These are phyloP conservation scores for Ceratonia siliqua DNA, from an alignment of 306 rosid species.

Conservation along the genomic window DNA sequence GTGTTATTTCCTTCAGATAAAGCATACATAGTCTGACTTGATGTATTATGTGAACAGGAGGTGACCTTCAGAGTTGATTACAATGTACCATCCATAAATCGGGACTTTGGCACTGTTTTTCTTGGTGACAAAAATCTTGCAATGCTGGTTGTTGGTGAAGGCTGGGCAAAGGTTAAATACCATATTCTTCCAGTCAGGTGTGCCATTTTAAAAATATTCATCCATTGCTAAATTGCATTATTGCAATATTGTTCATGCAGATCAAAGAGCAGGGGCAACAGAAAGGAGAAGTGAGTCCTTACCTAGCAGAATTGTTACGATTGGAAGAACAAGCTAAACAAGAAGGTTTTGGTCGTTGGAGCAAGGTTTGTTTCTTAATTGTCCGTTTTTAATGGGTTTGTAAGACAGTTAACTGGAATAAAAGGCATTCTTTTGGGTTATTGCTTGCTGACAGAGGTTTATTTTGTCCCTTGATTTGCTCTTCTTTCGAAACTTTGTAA, in stretches of 20 bases:
- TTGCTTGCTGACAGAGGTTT: neutral
- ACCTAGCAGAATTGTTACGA: constrained; percentile 69
- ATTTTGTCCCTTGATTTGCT: neutral
- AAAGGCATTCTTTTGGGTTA: neutral
- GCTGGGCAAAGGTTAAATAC: constrained; percentile 89
- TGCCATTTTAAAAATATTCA: neutral
- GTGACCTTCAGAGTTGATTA: constrained; percentile 86
- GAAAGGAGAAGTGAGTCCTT: constrained; percentile 91
- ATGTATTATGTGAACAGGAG: constrained; percentile 58
- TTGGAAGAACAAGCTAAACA: constrained; percentile 90
- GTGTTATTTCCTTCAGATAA: neutral
- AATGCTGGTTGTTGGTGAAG: constrained; percentile 73
- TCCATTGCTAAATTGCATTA: constrained; percentile 1
- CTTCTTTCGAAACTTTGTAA: neutral
- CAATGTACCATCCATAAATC: constrained; percentile 71
- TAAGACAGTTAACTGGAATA: neutral
- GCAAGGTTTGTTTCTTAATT: constrained; percentile 61
- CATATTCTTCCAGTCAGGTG: constrained; percentile 1
- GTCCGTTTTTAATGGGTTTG: neutral
- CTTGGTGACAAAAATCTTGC: constrained; percentile 81
- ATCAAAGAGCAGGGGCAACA: constrained; percentile 88
- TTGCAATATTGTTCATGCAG: constrained; percentile 50
- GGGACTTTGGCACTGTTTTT: constrained; percentile 94
- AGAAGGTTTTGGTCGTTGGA: constrained; percentile 93
- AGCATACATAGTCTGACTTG: constrained; percentile 16